A percentile compares a stretch with the other conserved stretches of the same genome.
Evolutionary conservation across 2,329 filamentous ascomycete genomes (phyloP).

Genomic region (Aulographum hederae): DNA sequence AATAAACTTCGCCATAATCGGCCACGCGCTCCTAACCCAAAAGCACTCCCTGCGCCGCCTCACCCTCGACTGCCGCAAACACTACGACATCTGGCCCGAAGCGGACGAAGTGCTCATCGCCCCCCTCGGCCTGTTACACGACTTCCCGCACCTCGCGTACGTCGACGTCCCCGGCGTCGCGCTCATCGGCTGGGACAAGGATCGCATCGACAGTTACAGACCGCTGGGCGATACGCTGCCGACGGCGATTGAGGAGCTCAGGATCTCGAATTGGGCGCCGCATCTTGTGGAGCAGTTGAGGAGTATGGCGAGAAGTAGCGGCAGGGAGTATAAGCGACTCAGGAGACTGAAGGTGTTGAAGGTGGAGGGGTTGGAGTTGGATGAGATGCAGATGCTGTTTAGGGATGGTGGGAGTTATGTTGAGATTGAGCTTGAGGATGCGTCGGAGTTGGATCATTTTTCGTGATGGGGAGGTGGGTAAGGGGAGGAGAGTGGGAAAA

Average conservation of each 20-base stretch:
- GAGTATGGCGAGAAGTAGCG: neutral
- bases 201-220: conserved; percentile 1
- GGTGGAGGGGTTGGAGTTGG: conserved; percentile 1
- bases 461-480: conserved; percentile 1
- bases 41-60: conserved; percentile 1
- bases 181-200: conserved; percentile 4
- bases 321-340: conserved; percentile 1
- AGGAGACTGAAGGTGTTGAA: conserved; percentile 1
- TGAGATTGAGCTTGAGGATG: conserved; percentile 2
- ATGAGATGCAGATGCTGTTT: conserved; percentile 2
- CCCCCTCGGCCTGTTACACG: conserved; percentile 2
- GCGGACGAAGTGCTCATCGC: conserved; percentile 3
- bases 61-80: conserved; percentile 3
- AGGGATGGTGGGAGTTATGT: neutral
- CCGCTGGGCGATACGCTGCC: conserved; percentile 2
- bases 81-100: conserved; percentile 5
- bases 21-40: neutral
- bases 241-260: conserved; percentile 3
- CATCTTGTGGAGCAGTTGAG: conserved; percentile 1
- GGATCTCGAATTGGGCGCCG: conserved; percentile 3
- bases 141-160: conserved; percentile 1
- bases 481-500: too few species aligned
- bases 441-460: conserved; percentile 5
- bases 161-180: conserved; percentile 4
- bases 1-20: conserved; percentile 4